Evolutionary conservation across 176 grass and related monocot genomes (phyloP).

Genomic region (Panicum miliaceum): DNA sequence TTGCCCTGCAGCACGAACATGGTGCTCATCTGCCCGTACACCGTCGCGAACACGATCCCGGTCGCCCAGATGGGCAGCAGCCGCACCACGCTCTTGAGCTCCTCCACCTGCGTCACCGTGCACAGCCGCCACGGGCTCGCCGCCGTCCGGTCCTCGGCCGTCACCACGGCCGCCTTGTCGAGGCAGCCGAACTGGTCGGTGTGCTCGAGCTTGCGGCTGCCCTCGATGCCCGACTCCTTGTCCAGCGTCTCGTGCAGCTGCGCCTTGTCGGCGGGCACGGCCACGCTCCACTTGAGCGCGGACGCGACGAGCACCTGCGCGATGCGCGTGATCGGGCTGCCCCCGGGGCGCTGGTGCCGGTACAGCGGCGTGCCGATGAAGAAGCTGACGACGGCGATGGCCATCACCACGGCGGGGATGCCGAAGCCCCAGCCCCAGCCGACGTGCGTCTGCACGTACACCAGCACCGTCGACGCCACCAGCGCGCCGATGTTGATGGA

Average conservation of each 20-base stretch:
- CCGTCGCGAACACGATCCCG: conserved; percentile 76
- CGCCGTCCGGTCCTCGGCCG: conserved; percentile 24
- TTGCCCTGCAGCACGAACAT: conserved; percentile 89
- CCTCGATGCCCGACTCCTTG: conserved; percentile 70
- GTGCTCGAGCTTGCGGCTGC: conserved; percentile 85
- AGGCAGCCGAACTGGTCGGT: conserved; percentile 66
- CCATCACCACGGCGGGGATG: conserved; percentile 84
- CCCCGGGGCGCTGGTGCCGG: conserved; percentile 72
- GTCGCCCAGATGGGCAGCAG: conserved; percentile 80
- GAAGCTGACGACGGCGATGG: conserved; percentile 73
- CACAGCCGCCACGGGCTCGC: conserved; percentile 63
- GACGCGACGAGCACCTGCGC: conserved; percentile 73
- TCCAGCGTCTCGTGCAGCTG: conserved; percentile 61
- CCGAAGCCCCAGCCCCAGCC: conserved; percentile 93
- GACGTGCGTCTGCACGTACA: conserved; percentile 84
- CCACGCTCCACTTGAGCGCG: conserved; percentile 50
- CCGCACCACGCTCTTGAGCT: conserved; percentile 76
- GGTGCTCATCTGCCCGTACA: conserved; percentile 81
- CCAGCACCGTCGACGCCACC: conserved; percentile 77
- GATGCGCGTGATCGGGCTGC: conserved; percentile 78
- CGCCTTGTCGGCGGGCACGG: conserved; percentile 47
- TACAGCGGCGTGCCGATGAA: conserved; percentile 79
- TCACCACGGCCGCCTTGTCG: conserved; percentile 72
- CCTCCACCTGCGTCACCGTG: conserved; percentile 90
- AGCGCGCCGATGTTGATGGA: conserved; percentile 90